Percentiles rank a stretch among this genome's conserved stretches.
phyloP scores from a whole-genome alignment of 768 basidiomycete species.

The Nevesoporus exiguus region DNA sequence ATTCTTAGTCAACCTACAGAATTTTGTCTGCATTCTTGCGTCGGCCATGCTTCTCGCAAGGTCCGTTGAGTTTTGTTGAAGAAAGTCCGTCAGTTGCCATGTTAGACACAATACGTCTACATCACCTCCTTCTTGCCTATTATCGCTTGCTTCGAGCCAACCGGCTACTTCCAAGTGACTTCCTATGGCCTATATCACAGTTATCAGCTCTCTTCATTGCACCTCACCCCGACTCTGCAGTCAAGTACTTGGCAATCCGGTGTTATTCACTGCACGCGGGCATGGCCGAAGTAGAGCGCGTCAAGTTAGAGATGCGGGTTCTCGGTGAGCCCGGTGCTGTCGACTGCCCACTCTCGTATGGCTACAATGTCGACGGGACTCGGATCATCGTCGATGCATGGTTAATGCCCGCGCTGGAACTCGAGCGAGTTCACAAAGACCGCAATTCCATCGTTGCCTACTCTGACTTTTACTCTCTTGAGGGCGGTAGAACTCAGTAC shows the following conservation, averaged over 20 bases:
- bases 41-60: conserved; percentile 41
- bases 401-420: conserved; percentile 74
- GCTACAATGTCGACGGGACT: conserved; percentile 45
- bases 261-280: conserved; percentile 75
- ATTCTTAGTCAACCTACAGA: conserved; percentile 32
- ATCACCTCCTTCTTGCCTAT: conserved; percentile 71
- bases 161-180: conserved; percentile 56
- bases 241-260: conserved; percentile 67
- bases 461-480: conserved; percentile 45
- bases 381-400: conserved; percentile 64
- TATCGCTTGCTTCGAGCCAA: conserved; percentile 78
- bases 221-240: conserved; percentile 59
- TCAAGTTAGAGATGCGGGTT: conserved; percentile 55
- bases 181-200: conserved; percentile 55
- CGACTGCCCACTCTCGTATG: conserved; percentile 65
- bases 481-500: conserved; percentile 30
- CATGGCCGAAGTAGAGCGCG: conserved; percentile 75
- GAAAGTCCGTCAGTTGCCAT: conserved; percentile 25
- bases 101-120: conserved; percentile 48
- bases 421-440: conserved; percentile 50
- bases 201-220: conserved; percentile 44
- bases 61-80: conserved; percentile 52
- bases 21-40: conserved; percentile 52
- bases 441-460: conserved; percentile 45
- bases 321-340: conserved; percentile 57